Percentiles rank a stretch among this genome's conserved stretches.
These are phyloP conservation scores for Penicillium hesseltinei DNA, from an alignment of 2,329 filamentous ascomycete genomes.

Conservation along the genomic window DNA sequence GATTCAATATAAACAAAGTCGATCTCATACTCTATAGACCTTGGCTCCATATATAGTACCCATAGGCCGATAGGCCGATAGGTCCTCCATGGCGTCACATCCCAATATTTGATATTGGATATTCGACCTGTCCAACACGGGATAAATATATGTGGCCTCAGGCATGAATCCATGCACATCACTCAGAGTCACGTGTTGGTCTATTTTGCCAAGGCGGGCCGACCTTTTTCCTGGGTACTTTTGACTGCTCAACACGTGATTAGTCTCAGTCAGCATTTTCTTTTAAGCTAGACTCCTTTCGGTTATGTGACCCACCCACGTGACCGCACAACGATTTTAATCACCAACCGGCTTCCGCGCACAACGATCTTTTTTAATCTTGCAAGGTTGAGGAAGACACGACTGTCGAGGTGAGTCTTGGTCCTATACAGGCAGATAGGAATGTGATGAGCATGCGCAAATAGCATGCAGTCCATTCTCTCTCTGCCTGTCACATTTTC, in stretches of 20 bases:
- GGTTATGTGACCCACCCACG: conserved; percentile 21
- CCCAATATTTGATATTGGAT: neutral
- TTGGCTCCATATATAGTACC: conserved; percentile 5
- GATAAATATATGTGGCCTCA: neutral
- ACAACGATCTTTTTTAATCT: conserved; percentile 27
- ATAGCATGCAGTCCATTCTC: neutral
- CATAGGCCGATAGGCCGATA: conserved; percentile 4
- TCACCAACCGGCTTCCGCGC: conserved; percentile 26
- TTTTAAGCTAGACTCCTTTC: neutral
- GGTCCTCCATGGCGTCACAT: conserved; percentile 8
- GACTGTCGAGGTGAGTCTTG: conserved; percentile 56
- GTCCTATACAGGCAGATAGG: neutral
- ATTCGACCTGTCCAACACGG: conserved; percentile 7
- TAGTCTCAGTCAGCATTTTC: neutral
- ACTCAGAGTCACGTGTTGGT: neutral
- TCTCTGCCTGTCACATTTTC: neutral
- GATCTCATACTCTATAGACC: conserved; percentile 11
- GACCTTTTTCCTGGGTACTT: neutral
- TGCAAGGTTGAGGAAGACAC: conserved; percentile 61
- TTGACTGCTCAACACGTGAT: neutral
- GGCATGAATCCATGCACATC: neutral
- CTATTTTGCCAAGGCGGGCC: neutral
- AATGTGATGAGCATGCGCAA: conserved; percentile 8
- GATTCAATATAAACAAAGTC: conserved; percentile 15
- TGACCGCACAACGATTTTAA: conserved; percentile 45